Evolutionary conservation across 2,329 filamentous ascomycete species (phyloP).

Genomic region (Dothiorella sarmentorum): DNA sequence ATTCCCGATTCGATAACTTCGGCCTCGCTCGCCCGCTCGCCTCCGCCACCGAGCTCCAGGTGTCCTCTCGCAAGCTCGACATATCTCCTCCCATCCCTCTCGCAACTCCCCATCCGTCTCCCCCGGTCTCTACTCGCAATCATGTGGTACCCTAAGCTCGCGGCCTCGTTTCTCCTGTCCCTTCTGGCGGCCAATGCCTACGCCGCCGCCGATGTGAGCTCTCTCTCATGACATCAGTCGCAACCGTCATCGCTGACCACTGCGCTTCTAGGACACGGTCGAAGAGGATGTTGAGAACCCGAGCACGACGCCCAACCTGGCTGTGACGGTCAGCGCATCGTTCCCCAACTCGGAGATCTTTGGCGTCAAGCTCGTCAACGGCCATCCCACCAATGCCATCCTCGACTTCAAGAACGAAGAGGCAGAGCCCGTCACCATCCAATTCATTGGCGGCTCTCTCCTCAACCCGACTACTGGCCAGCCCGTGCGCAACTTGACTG

Average conservation of each 20-base stretch:
- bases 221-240: conserved; percentile 21
- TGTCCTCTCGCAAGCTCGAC: conserved; percentile 1
- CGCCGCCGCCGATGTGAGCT: conserved; percentile 59
- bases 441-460: conserved; percentile 74
- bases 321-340: conserved; percentile 54
- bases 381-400: conserved; percentile 76
- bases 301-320: conserved; percentile 54
- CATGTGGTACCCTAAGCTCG: conserved; percentile 73
- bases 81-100: conserved; percentile 8
- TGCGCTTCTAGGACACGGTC: conserved; percentile 26
- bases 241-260: conserved; percentile 20
- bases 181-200: conserved; percentile 64
- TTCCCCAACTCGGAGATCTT: conserved; percentile 75
- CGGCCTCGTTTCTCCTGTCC: conserved; percentile 68
- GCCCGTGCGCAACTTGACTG: conserved; percentile 81
- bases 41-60: conserved; percentile 10
- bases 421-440: conserved; percentile 67
- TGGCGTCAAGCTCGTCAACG: conserved; percentile 93
- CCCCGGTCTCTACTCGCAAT: conserved; percentile 21
- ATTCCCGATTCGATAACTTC: conserved; percentile 3
- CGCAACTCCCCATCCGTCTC: conserved; percentile 20
- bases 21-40: neutral
- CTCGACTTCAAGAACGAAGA: conserved; percentile 85
- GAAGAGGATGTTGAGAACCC: conserved; percentile 55
- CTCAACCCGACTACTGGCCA: conserved; percentile 35